Evolutionary conservation across 148 eudicot genomes (phyloP).

Genomic region (Polygonum aviculare): DNA sequence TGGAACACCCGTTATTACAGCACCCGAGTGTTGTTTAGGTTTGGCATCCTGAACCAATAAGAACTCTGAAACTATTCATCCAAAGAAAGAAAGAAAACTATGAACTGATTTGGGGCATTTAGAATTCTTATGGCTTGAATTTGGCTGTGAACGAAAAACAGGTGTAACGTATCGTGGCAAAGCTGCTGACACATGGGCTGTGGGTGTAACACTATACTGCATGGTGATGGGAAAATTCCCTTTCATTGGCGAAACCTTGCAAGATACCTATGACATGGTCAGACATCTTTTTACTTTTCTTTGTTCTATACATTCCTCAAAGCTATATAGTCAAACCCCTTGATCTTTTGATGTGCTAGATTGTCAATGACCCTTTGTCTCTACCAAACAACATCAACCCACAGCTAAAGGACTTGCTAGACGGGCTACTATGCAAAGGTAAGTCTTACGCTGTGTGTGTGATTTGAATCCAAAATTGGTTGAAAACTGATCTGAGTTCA

Average conservation of each 20-base stretch:
- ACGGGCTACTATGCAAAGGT: conserved; percentile 97
- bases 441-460: neutral
- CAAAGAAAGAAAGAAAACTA: too few species aligned
- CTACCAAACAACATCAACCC: conserved; percentile 59
- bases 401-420: conserved; percentile 54
- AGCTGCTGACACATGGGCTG: conserved; percentile 97
- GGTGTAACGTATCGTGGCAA: conserved; percentile 78
- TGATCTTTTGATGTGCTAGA: conserved; percentile 29
- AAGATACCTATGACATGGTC: conserved; percentile 96
- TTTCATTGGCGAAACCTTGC: conserved; percentile 90
- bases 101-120: neutral
- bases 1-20: conserved; percentile 97
- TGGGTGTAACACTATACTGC: conserved; percentile 82
- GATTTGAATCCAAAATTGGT: conserved; percentile 1
- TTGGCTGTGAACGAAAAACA: conserved; percentile 19
- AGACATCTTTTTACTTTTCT: neutral
- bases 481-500: conserved; percentile 1
- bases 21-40: conserved; percentile 98
- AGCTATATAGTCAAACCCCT: neutral
- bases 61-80: neutral
- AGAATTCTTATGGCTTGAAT: neutral
- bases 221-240: conserved; percentile 80
- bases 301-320: neutral
- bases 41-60: neutral
- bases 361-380: conserved; percentile 50